Conservation (phyloP, 2,329 filamentous ascomycete species). For the Colletotrichum acutatum region DNA sequence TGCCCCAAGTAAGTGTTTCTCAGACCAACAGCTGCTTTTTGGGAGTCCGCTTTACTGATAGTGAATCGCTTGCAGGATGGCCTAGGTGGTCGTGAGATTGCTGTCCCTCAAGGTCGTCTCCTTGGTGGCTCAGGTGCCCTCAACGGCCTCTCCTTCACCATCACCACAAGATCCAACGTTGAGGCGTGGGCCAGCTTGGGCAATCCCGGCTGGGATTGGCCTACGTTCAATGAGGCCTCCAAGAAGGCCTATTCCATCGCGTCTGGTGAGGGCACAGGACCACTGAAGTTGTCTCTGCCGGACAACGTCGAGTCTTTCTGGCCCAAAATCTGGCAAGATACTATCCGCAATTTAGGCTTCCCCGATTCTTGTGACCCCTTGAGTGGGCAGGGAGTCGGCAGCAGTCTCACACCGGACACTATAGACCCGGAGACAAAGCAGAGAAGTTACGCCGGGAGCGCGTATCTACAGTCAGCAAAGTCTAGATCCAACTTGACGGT, state of each 20-base stretch:
- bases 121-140: constrained; percentile 44
- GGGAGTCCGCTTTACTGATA: background rate
- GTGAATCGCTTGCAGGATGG: constrained; percentile 8
- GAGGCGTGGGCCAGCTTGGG: constrained; percentile 43
- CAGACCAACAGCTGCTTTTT: background rate
- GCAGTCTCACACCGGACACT: constrained; percentile 34
- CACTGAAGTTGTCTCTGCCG: constrained; percentile 37
- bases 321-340: constrained; percentile 38
- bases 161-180: constrained; percentile 38
- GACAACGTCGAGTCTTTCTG: constrained; percentile 30
- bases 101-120: constrained; percentile 37
- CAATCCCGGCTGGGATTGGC: constrained; percentile 43
- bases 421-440: constrained; percentile 40
- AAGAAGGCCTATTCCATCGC: constrained; percentile 30
- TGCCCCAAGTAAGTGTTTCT: constrained; percentile 37
- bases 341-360: constrained; percentile 37
- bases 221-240: constrained; percentile 32
- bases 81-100: constrained; percentile 36
- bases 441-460: constrained; percentile 40
- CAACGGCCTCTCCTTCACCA: constrained; percentile 41
- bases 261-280: constrained; percentile 18
- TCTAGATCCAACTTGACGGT: constrained; percentile 40
- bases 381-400: constrained; percentile 36
- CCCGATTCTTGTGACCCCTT: constrained; percentile 37
- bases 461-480: constrained; percentile 38